Percentiles rank a stretch among this genome's conserved stretches.
These are phyloP conservation scores for Kodamaea sp. DNA, from an alignment of 1,139 yeast species.

Conservation along the genomic window DNA sequence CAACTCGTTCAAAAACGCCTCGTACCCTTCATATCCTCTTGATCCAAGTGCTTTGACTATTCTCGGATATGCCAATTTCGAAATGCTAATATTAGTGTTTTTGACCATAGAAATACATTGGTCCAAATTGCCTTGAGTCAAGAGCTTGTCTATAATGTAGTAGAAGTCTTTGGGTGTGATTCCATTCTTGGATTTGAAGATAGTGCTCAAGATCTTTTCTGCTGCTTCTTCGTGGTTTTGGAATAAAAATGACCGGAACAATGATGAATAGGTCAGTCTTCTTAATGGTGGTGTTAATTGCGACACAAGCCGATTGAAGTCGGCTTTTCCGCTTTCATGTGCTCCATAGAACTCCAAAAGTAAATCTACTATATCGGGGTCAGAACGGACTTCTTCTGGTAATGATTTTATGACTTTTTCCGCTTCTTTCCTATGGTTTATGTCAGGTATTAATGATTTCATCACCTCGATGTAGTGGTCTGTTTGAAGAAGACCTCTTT, in stretches of 20 bases:
- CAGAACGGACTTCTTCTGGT: no score
- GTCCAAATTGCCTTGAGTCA: slow-evolving; percentile 25
- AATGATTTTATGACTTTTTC: no score
- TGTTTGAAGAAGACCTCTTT: background rate
- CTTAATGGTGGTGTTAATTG: slow-evolving; percentile 30
- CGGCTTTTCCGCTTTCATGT: slow-evolving; percentile 1
- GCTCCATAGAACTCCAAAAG: slow-evolving; percentile 8
- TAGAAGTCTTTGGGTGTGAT: slow-evolving; percentile 29
- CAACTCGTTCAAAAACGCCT: slow-evolving; percentile 16
- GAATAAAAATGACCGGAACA: slow-evolving; percentile 31
- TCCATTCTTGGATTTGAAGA: slow-evolving; percentile 31
- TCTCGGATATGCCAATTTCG: slow-evolving; percentile 29
- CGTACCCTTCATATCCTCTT: slow-evolving; percentile 10
- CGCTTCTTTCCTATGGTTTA: background rate
- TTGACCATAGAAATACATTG: slow-evolving; percentile 26
- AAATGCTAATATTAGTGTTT: slow-evolving; percentile 20
- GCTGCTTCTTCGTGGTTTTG: slow-evolving; percentile 32
- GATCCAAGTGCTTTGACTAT: slow-evolving; percentile 16
- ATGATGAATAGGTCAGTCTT: slow-evolving; percentile 35
- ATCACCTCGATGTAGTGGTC: background rate
- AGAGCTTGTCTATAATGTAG: slow-evolving; percentile 27
- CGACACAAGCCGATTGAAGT: slow-evolving; percentile 23
- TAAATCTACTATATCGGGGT: slow-evolving; percentile 1
- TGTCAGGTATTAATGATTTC: background rate
- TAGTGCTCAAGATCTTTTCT: slow-evolving; percentile 30